A percentile compares a stretch with the other conserved stretches of the same genome.
Conservation (phyloP, 331 rosid genomes). For the Arachis monticola region DNA sequence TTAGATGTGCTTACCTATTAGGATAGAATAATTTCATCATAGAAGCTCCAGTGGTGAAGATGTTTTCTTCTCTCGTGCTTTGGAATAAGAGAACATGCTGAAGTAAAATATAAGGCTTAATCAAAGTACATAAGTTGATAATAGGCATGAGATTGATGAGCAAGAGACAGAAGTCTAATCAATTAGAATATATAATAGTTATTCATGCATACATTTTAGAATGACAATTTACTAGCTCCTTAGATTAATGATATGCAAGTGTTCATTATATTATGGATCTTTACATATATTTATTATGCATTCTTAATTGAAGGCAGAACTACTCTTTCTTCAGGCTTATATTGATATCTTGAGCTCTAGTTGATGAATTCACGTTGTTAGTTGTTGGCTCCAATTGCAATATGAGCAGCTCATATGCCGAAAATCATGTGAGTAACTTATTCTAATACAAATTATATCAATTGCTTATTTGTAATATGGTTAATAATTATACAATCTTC, state of each 20-base stretch:
- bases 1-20: neutral
- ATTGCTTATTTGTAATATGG: slow-evolving; percentile 29
- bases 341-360: slow-evolving; percentile 36
- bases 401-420: slow-evolving; percentile 68
- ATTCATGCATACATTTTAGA: neutral
- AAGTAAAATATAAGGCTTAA: neutral
- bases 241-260: slow-evolving; percentile 6
- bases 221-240: neutral
- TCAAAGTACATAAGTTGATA: neutral
- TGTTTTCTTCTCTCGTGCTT: neutral
- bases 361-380: slow-evolving; percentile 58
- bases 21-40: slow-evolving; percentile 1
- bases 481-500: slow-evolving; percentile 40
- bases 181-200: neutral
- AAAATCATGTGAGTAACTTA: slow-evolving; percentile 64
- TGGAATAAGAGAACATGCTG: neutral
- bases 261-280: slow-evolving; percentile 4
- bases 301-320: slow-evolving; percentile 33
- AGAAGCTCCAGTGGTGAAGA: neutral
- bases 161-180: too few species aligned
- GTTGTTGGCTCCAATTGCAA: slow-evolving; percentile 46
- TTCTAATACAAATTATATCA: slow-evolving; percentile 37
- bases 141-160: neutral
- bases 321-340: slow-evolving; percentile 56
- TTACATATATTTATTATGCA: slow-evolving; percentile 21